Base-by-base conservation (phyloP, 805 yeast species). In the Priceomyces carsonii region DNA sequence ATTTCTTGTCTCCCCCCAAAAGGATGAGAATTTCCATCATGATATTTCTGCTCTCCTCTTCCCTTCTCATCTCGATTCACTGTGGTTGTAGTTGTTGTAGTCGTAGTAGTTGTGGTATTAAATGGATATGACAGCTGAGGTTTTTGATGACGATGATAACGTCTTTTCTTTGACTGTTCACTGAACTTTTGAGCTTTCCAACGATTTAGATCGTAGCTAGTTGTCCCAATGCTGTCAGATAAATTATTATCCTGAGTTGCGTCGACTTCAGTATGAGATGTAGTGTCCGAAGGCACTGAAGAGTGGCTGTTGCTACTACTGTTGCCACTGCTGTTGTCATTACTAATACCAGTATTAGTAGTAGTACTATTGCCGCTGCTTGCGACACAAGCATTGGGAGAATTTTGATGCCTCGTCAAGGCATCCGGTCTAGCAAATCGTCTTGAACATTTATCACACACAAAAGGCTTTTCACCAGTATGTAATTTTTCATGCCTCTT, bases 361-460 rank as follows among this genome's bases (percentile, higher is more conserved):
- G 8, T 28, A 15, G 6, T 8, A 13, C 15, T 12, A 6, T 14
- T 26, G n/a, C 28, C 7, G 15, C 19, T 26, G 24, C 19, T 29
- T 8, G 50, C 54, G 14, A 45, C 38, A 34, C 73, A 69, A 0
- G 69, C 73, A 37, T 63, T 59, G 2, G 58, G 60, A 3, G 64
- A 54, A 30, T 82, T 78, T 29, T 66, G 63, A 51, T 85, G 95
- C 42, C 95, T 66, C 3, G 79, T 72, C 18, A 85, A 65, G 0
- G 95, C 89, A 57, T 85, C 95, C 1, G 80, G 79, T 21, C 95
- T 63, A 1, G 91, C 85, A 59, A 85, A 85, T 26, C 69, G 61
- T 29, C 83, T 69, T 10, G 74, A 73, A 60, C 95, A 85, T 30
- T 65, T 63, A 13, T 60, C 61, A 54, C 95, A 85, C 26, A 53